These are phyloP conservation scores for Ormosia semicastrata DNA, from an alignment of 306 rosid genomes.

Conservation along the genomic window DNA sequence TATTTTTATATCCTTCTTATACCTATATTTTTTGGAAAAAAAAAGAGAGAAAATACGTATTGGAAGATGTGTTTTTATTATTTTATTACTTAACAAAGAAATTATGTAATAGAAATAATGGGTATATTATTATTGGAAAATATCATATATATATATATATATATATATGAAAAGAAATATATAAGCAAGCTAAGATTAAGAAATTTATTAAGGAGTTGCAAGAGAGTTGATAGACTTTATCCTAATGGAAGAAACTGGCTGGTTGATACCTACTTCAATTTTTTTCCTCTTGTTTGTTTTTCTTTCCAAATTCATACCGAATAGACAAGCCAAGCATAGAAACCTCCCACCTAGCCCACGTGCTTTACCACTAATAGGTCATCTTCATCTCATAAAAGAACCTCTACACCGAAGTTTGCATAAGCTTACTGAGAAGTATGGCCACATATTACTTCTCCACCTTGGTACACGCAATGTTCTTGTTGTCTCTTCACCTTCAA, in stretches of 20 bases:
- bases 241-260: background rate
- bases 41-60: too few species aligned
- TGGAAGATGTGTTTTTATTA: too few species aligned
- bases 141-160: too few species aligned
- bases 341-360: constrained; percentile 44
- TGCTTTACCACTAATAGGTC: constrained; percentile 43
- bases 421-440: constrained; percentile 27
- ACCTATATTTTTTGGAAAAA: too few species aligned
- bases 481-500: constrained; percentile 36
- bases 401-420: constrained; percentile 31
- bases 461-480: constrained; percentile 29
- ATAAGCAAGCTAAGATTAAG: too few species aligned
- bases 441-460: constrained; percentile 30
- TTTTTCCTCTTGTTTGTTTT: constrained; percentile 1
- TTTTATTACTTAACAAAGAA: too few species aligned
- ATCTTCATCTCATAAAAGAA: constrained; percentile 38
- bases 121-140: too few species aligned
- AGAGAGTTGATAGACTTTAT: too few species aligned
- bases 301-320: background rate
- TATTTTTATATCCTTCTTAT: too few species aligned
- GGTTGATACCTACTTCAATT: background rate
- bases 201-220: too few species aligned
- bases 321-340: background rate
- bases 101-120: too few species aligned
- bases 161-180: too few species aligned